Base-by-base conservation (phyloP, 164 flowering plant species). In the Aristolochia contorta region DNA sequence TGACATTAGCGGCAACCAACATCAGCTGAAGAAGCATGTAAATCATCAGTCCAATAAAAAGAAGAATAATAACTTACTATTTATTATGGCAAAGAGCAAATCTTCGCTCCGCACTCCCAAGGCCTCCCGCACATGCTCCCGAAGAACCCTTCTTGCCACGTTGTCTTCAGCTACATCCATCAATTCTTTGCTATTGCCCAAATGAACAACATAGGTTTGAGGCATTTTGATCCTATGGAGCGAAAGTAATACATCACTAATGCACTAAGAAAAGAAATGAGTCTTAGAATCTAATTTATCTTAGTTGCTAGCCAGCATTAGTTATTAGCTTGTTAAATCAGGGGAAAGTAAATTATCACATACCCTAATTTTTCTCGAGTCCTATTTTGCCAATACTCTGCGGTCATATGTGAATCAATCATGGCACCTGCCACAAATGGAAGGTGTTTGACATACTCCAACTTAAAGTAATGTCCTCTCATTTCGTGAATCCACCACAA, bases 401-500 rank as follows among this genome's bases (percentile, higher is more conserved):
- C 96, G 20, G 97, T 90, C 51, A 78, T 71, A 69, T 91, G 87
- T 60, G 99, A 94, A 75, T 94, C 97, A 71, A 91, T 91, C 99
- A 94, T 91, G 60, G 93, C 91, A 71, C 95, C 93, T 46, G 97
- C 96, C 78, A 91, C 99, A 58, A 67, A 76, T 67, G 99, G 99
- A 64, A 94, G 96, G 81, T 94, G 88, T 82, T 88, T 91, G 43
- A 94, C 95, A 65, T 78, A 90, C 63, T 88, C 96, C 71, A 82
- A 18, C 65, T 80, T 88, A 79, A 88, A 94, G 73, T 94, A 94
- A 73, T 94, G 96, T 48, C 99, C 99, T 58, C 97, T 79, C 96
- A 94, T 94, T 76, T 94, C 99, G 80, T 91, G 99, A 71, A 94
- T 94, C 99, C 99, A 94, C 99, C 99, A 94, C 69, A 94, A 76